A percentile compares a stretch with the other conserved stretches of the same genome.
Conservation (phyloP, 345 rosid genomes). For the Brassica napus region Da-Ae NC_063450.1:54000501-54001000, state of each 20-base stretch:
- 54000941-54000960: conserved; percentile 50
- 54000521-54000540: conserved; percentile 58
- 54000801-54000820: conserved; percentile 50
- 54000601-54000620: conserved; percentile 47
- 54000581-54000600: conserved; percentile 46
- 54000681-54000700: conserved; percentile 53
- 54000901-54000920: conserved; percentile 47
- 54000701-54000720: conserved; percentile 47
- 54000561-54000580: conserved; percentile 37
- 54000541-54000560: conserved; percentile 36
- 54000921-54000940: conserved; percentile 45
- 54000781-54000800: conserved; percentile 43
- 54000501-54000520: conserved; percentile 53
- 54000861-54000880: conserved; percentile 47
- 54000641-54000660: conserved; percentile 43
- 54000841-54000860: conserved; percentile 64
- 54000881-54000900: conserved; percentile 53
- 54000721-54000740: conserved; percentile 24
- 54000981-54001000: conserved; percentile 53
- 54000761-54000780: conserved; percentile 42
- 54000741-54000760: conserved; percentile 46
- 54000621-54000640: conserved; percentile 51
- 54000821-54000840: conserved; percentile 57
- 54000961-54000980: conserved; percentile 57
- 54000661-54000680: conserved; percentile 42